Conservation (phyloP, 768 basidiomycete genomes). For the Coprinopsis marcescibilis region DNA sequence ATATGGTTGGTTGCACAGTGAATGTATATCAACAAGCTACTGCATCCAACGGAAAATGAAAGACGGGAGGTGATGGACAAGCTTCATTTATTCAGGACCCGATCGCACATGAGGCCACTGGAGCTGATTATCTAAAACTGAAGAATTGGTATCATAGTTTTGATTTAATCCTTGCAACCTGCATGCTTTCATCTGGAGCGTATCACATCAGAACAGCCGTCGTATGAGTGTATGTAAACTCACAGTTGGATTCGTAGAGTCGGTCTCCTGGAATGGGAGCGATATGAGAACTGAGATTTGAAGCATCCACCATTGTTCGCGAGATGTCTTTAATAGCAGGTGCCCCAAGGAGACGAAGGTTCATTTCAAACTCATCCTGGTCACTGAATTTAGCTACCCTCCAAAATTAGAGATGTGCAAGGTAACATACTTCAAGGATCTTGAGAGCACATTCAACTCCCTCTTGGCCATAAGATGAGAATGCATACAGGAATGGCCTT, state of each 20-base stretch:
- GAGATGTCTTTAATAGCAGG: constrained; percentile 71
- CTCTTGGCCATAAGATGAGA: constrained; percentile 81
- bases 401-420: too few relatives aligned
- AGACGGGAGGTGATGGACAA: too few relatives aligned
- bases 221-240: constrained; percentile 51
- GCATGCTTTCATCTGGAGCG: constrained; percentile 30
- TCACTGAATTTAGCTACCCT: not conserved
- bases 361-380: constrained; percentile 98
- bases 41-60: too few relatives aligned
- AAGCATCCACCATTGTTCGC: constrained; percentile 86
- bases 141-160: constrained; percentile 27
- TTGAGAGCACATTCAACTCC: constrained; percentile 82
- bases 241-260: constrained; percentile 81
- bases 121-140: too few relatives aligned
- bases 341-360: constrained; percentile 88
- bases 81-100: too few relatives aligned
- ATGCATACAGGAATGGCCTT: constrained; percentile 84
- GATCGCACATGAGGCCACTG: too few relatives aligned
- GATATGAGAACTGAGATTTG: constrained; percentile 59
- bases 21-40: too few relatives aligned
- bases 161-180: constrained; percentile 23
- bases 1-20: too few relatives aligned
- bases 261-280: constrained; percentile 65
- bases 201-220: constrained; percentile 17
- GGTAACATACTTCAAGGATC: constrained; percentile 56